A percentile compares a stretch with the other conserved stretches of the same genome.
Evolutionary conservation across 192 early-diverging fungal genomes (phyloP).

Genomic region (Gigaspora rosea): DNA sequence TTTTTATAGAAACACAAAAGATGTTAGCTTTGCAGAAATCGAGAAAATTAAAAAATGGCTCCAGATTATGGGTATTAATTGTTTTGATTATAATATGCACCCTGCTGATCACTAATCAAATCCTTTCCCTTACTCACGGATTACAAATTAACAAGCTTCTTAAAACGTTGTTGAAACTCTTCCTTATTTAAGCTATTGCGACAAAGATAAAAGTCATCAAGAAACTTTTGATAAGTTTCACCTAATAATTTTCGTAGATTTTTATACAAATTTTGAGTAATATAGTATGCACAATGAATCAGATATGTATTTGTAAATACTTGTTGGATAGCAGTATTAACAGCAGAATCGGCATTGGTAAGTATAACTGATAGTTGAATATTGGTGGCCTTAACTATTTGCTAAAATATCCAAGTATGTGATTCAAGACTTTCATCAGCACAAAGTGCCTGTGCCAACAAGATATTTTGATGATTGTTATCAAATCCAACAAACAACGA

Average conservation of each 20-base stretch:
- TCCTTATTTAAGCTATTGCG: neutral
- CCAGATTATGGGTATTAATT: no score
- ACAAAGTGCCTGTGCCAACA: neutral
- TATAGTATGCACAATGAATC: neutral
- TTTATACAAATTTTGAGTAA: neutral
- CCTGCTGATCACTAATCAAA: no score
- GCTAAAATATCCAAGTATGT: neutral
- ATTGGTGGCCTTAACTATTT: neutral
- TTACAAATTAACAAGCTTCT: neutral
- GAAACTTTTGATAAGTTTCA: neutral
- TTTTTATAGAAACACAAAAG: no score
- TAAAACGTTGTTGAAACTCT: neutral
- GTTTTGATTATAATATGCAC: no score
- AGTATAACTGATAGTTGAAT: neutral
- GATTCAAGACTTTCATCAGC: conserved; percentile 3
- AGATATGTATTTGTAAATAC: neutral
- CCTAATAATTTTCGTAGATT: neutral
- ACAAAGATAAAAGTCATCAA: conserved; percentile 1
- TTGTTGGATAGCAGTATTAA: neutral
- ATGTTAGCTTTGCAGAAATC: no score
- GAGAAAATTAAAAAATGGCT: no score
- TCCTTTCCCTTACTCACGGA: no score
- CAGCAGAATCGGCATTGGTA: neutral
- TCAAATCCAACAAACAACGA: conserved; percentile 7
- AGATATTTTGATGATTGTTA: neutral